Base-by-base conservation (phyloP, 2,329 filamentous ascomycete species). In the Trichophyton verrucosum region DNA sequence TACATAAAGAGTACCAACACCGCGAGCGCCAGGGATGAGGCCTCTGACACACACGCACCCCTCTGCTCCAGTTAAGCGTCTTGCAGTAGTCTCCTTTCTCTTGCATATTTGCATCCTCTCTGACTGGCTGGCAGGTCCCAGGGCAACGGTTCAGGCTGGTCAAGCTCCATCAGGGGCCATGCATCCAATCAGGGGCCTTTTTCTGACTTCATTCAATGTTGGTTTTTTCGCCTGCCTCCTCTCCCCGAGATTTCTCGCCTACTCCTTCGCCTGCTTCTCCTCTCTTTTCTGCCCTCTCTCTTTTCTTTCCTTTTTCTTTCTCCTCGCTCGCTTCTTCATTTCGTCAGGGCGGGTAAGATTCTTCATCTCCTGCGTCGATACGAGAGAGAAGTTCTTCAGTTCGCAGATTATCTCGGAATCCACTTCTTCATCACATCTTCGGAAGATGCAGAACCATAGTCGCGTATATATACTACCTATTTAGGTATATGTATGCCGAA, bases 71-170 rank as follows among this genome's bases (percentile, higher is more conserved):
- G 6, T 33, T 51, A 17, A 58, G 40, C 51, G 6, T 27, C 20
- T 38, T 38, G 33, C 59, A 46, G 42, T 22, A 40, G 53, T 15
- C n/a, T 24, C 49, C 7, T 15, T 40, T n/a, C n/a, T 24, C 49
- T 15, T 15, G 22, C 59, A 57, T 33, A 20, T 42, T 49, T 30
- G 9, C 20, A 22, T 49, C 17, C 7, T 22, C 24, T 55, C 22
- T 59, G 11, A 62, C 57, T 64, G 61, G 63, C 57, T 44, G 8
- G 36, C 3, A 9, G 27, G 63, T 64, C 63, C 63, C 63, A 55
- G 30, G 11, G 44, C 38, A 24, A 42, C 53, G 63, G 63, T 64
- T 61, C 38, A 24, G 55, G 55, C 62, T 57, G 55, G 58, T 55
- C 49, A 64, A 62, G 62, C 60, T 38, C 46, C 58, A 51, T 61